Evolutionary conservation across 2,329 filamentous ascomycete genomes (phyloP), one percentile per base, ranked within the genome.

Genomic region (Penicillium hordei): DNA sequence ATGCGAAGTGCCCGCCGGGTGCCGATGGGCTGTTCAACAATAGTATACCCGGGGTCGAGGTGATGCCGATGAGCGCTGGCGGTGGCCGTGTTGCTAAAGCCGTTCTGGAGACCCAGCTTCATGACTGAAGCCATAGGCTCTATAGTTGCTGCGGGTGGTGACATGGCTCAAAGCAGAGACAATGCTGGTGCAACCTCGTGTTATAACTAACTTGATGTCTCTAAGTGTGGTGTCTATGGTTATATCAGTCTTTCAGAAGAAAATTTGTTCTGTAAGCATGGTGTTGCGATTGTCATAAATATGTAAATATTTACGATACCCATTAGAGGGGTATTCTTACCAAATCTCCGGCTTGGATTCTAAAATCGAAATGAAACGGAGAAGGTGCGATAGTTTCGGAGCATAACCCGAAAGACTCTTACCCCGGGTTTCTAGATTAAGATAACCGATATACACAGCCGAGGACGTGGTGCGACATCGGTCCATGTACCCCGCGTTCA

Each of bases 1-100:
- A 65, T 50, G 1, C 61, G 59, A 23, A 65, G 33, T 7, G 44
- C 58, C 12, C 57, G 42, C 17, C 45, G 45, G 10, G 53, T 60
- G 13, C 57, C 57, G 15, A 61, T 49, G 34, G 46, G 46, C 17
- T 49, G 10, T 33, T 49, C 46, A 25, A 49, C n/a, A 25, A 49
- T 49, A n/a, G 46, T 29, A 15, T 49, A 49, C 17, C 19, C 31
- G 6, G 34, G 23, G 25, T 49, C 8, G 9, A 49, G 46, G 12
- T 17, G 10, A 38, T 39, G 21, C 3, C 29, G 46, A 27, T 23
- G 12, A 38, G 33, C 3, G 17, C 15, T 5, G 4, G 27, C 13
- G 33, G 12, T 15, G 6, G n/a, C 2, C 10, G 27, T 27, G 12
- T 27, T 13, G 10, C 5, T 17, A 49, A 39, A 5, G 17, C 17